Evolutionary conservation across 306 rosid genomes (phyloP).

Genomic region (Cicer arietinum): DNA sequence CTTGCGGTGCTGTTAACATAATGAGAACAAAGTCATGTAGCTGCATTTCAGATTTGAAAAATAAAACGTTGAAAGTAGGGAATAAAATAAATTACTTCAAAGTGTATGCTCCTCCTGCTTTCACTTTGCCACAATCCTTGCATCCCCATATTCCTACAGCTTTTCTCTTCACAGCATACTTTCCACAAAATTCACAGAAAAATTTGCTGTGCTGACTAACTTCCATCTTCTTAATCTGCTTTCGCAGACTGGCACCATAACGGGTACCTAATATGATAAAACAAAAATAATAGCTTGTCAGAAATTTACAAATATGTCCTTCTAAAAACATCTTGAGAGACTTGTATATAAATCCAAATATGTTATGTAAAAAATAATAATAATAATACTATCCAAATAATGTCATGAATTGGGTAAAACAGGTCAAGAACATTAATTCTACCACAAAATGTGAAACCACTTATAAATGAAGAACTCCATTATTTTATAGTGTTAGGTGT

Average conservation of each 20-base stretch:
- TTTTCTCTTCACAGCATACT: constrained; percentile 65
- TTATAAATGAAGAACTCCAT: too few species aligned
- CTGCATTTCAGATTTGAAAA: background rate
- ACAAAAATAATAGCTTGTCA: background rate
- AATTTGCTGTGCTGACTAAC: constrained; percentile 89
- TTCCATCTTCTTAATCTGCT: constrained; percentile 98
- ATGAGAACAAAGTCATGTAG: constrained; percentile 15
- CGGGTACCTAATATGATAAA: constrained; percentile 68
- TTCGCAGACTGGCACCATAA: constrained; percentile 88
- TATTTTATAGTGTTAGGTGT: too few species aligned
- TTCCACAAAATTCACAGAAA: constrained; percentile 92
- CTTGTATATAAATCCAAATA: background rate
- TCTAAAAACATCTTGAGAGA: background rate
- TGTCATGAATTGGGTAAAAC: background rate
- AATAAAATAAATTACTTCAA: constrained; percentile 47
- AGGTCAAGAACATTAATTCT: background rate
- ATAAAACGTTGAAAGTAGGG: background rate
- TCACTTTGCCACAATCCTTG: constrained; percentile 64
- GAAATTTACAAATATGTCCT: background rate
- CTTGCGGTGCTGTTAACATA: constrained; percentile 70
- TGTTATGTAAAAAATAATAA: background rate
- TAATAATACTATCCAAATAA: background rate
- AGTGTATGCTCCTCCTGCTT: constrained; percentile 61
- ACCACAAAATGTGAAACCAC: background rate
- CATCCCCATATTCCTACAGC: constrained; percentile 64